These are phyloP conservation scores for Rheum nobile DNA, from an alignment of 148 eudicot genomes.

Conservation along the genomic window DNA sequence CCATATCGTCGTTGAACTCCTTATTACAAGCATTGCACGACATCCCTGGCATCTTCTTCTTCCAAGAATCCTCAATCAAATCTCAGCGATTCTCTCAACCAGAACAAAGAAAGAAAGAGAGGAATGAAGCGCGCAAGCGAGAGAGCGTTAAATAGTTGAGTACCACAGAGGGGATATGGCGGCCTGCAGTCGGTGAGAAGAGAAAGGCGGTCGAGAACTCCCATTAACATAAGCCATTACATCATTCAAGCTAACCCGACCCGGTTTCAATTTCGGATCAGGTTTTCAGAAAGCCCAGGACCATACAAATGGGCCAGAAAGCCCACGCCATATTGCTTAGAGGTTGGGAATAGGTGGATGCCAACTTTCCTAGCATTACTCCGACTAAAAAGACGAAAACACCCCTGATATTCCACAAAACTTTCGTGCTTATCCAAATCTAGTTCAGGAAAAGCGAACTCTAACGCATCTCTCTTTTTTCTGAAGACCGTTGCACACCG, in stretches of 20 bases:
- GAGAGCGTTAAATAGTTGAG: background rate
- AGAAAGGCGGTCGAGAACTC: background rate
- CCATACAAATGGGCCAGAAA: background rate
- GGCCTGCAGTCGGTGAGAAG: constrained; percentile 5
- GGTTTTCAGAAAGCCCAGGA: background rate
- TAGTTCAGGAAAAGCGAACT: background rate
- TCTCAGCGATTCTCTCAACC: background rate
- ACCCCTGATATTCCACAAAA: background rate
- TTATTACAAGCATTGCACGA: constrained; percentile 89
- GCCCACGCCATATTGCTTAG: background rate
- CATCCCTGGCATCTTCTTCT: constrained; percentile 50
- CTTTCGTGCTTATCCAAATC: background rate
- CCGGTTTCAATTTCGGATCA: background rate
- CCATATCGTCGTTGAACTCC: constrained; percentile 57
- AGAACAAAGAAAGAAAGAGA: background rate
- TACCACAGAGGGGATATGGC: background rate
- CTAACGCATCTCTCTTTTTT: background rate
- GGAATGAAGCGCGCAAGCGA: background rate
- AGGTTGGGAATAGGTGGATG: background rate
- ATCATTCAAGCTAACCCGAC: constrained; percentile 6
- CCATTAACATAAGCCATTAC: constrained; percentile 1
- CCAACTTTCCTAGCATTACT: background rate
- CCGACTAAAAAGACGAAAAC: background rate
- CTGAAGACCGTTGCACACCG: constrained; percentile 15
- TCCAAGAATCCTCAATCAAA: background rate